phyloP scores from a whole-genome alignment of 1,284 basidiomycete genomes.

The Moniliophthora roreri region DNA sequence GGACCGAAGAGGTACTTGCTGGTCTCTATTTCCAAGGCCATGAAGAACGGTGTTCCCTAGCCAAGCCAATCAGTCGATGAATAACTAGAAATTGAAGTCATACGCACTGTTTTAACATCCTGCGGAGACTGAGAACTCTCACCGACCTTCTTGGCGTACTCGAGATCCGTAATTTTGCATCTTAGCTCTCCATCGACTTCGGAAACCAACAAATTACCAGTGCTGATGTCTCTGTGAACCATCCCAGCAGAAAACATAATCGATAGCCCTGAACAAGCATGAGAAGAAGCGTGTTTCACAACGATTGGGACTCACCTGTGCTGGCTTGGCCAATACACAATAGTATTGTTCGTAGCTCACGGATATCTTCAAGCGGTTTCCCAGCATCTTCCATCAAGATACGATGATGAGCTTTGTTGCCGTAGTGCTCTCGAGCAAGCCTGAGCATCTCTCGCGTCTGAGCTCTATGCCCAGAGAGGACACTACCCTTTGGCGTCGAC shows the following conservation, averaged over 20 bases:
- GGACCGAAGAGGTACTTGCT: background rate
- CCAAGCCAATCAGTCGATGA: background rate
- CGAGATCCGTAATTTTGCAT: background rate
- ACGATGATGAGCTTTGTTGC: background rate
- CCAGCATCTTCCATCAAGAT: background rate
- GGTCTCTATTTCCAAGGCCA: background rate
- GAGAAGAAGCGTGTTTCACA: no score
- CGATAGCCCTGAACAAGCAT: background rate
- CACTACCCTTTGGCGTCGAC: no score
- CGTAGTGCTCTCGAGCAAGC: background rate
- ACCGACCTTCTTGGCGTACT: background rate
- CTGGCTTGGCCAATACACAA: background rate
- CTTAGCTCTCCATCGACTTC: background rate
- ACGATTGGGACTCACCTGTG: background rate
- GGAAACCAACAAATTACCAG: background rate
- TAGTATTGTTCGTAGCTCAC: background rate
- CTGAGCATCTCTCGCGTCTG: background rate
- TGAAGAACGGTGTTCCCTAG: background rate
- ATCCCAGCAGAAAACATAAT: background rate
- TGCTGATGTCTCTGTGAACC: background rate
- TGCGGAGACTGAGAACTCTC: background rate
- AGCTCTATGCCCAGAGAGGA: background rate
- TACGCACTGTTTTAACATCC: background rate
- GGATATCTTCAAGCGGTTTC: background rate
- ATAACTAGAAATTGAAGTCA: background rate